Evolutionary conservation across 2,329 filamentous ascomycete species (phyloP).

Genomic region (Hypoxylon sp.): DNA sequence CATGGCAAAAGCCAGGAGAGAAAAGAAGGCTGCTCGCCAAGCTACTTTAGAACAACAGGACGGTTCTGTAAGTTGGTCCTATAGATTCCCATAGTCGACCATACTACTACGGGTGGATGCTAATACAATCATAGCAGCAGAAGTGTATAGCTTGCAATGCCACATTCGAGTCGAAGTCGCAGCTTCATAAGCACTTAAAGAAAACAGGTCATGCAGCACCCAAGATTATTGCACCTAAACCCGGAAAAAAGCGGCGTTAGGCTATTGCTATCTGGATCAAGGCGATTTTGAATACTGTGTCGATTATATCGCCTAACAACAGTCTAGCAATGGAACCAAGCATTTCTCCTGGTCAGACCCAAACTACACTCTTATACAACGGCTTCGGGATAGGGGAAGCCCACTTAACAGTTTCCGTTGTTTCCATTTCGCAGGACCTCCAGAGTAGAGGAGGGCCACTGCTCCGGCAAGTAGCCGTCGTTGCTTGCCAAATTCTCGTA

Average conservation of each 20-base stretch:
- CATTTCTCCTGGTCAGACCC: slow-evolving; percentile 5
- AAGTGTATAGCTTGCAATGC: slow-evolving; percentile 63
- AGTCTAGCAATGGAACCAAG: slow-evolving; percentile 10
- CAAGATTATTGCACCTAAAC: slow-evolving; percentile 50
- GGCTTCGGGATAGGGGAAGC: background rate
- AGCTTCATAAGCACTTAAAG: slow-evolving; percentile 81
- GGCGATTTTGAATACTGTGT: slow-evolving; percentile 9
- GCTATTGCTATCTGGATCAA: slow-evolving; percentile 13
- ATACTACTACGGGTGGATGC: background rate
- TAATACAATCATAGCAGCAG: slow-evolving; percentile 52
- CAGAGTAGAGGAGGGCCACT: slow-evolving; percentile 8
- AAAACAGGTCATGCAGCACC: slow-evolving; percentile 75
- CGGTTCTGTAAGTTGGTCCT: slow-evolving; percentile 55
- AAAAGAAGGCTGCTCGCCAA: slow-evolving; percentile 63
- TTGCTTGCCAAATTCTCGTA: slow-evolving; percentile 40
- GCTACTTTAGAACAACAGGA: slow-evolving; percentile 55
- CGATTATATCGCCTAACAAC: slow-evolving; percentile 13
- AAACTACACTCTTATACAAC: background rate
- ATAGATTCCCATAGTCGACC: background rate
- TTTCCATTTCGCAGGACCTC: background rate
- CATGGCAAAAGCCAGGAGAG: slow-evolving; percentile 67
- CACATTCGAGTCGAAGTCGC: slow-evolving; percentile 73
- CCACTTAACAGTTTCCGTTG: background rate
- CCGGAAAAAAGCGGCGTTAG: slow-evolving; percentile 58
- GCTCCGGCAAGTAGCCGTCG: background rate